Percentiles rank a stretch among this genome's conserved stretches.
Evolutionary conservation across 345 rosid species (phyloP).

Genomic region (Psidium guajava): DNA sequence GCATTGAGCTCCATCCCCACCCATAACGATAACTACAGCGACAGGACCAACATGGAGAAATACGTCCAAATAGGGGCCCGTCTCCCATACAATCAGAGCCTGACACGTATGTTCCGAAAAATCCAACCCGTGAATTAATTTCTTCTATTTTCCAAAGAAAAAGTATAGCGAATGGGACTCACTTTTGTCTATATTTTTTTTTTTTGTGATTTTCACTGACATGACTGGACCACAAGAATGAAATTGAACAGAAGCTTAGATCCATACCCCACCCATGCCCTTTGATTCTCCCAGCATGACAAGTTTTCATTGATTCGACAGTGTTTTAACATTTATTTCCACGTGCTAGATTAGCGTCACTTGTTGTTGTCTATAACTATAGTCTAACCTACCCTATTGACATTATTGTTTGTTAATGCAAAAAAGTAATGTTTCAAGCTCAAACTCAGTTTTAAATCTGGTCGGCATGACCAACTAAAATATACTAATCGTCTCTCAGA

Average conservation of each 20-base stretch:
- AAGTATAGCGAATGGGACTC: background rate
- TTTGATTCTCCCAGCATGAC: background rate
- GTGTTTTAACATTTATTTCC: background rate
- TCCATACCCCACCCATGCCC: background rate
- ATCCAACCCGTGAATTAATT: no score
- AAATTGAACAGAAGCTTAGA: background rate
- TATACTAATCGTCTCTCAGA: background rate
- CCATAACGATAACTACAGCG: no score
- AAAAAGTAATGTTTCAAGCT: background rate
- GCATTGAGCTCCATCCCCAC: no score
- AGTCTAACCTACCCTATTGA: background rate
- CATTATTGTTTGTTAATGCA: background rate
- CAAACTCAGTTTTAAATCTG: fast-evolving
- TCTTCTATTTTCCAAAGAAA: no score
- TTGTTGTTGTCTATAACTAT: background rate
- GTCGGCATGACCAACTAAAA: background rate
- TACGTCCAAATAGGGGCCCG: no score
- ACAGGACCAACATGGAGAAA: no score
- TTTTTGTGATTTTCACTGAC: background rate
- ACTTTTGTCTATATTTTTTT: background rate
- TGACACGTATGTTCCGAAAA: no score
- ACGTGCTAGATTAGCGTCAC: background rate
- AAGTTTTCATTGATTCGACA: background rate
- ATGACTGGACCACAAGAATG: background rate
- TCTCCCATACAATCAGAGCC: no score